These are phyloP conservation scores for Zea mays DNA, from an alignment of 176 grass and related monocot species.

Conservation along the genomic window DNA sequence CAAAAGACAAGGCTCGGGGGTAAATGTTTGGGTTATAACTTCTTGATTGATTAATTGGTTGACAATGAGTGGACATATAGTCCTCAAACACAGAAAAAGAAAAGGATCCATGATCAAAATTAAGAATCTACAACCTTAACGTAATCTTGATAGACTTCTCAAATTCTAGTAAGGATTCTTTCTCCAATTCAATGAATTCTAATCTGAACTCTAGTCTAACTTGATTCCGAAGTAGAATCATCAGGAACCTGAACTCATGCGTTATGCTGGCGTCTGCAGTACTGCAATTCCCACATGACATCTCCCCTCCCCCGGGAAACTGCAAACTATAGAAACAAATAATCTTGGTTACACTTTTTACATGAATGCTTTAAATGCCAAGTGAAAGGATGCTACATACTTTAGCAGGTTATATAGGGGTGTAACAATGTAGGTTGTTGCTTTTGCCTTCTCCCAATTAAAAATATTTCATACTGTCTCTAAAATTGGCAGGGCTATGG, in stretches of 20 bases:
- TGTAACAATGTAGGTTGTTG: not conserved
- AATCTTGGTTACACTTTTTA: conserved; percentile 19
- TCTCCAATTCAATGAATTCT: not conserved
- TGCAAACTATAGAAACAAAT: not conserved
- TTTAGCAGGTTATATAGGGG: not conserved
- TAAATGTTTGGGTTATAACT: not conserved
- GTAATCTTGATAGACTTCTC: not conserved
- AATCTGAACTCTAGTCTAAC: not conserved
- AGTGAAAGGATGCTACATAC: conserved; percentile 2
- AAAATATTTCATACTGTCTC: conserved; percentile 14
- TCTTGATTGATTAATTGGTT: not conserved
- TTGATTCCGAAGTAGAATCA: not conserved
- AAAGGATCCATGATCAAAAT: too few species aligned
- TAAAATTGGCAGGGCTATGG: conserved; percentile 70
- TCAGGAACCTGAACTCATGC: not conserved
- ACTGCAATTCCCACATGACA: not conserved
- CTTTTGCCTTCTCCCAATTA: conserved; percentile 19
- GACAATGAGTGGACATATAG: not conserved
- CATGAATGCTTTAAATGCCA: conserved; percentile 13
- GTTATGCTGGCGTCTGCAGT: not conserved
- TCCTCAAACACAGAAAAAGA: not conserved
- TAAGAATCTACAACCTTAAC: not conserved
- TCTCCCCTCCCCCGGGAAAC: not conserved
- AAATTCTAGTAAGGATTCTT: not conserved
- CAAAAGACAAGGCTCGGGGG: not conserved